phyloP scores from a whole-genome alignment of 2,329 filamentous ascomycete genomes.

The Oidium heveae region DNA sequence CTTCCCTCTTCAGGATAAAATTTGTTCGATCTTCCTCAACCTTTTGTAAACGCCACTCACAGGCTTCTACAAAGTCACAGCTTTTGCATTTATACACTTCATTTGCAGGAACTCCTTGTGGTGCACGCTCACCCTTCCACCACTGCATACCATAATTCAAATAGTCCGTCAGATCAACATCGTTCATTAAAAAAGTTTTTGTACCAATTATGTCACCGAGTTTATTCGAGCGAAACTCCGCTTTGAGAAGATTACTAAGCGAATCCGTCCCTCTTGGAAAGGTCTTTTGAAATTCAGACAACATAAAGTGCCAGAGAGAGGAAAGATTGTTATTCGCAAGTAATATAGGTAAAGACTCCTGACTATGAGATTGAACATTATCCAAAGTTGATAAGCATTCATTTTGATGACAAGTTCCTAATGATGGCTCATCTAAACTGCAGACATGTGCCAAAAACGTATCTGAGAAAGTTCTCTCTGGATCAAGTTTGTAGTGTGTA shows the following conservation, averaged over 20 bases:
- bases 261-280: slow-evolving; percentile 25
- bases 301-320: slow-evolving; percentile 36
- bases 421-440: slow-evolving; percentile 26
- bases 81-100: slow-evolving; percentile 72
- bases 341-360: slow-evolving; percentile 17
- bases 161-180: slow-evolving; percentile 35
- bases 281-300: slow-evolving; percentile 25
- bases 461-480: slow-evolving; percentile 46
- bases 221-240: slow-evolving; percentile 24
- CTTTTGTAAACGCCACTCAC: slow-evolving; percentile 50
- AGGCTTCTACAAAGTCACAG: slow-evolving; percentile 62
- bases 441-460: slow-evolving; percentile 53
- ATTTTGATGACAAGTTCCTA: too few relatives aligned
- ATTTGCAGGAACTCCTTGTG: slow-evolving; percentile 53
- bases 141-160: slow-evolving; percentile 48
- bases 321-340: slow-evolving; percentile 31
- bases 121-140: slow-evolving; percentile 57
- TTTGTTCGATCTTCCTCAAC: slow-evolving; percentile 27
- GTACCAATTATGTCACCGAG: slow-evolving; percentile 27
- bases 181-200: slow-evolving; percentile 41
- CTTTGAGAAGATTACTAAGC: slow-evolving; percentile 29
- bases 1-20: slow-evolving; percentile 4
- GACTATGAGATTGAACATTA: slow-evolving; percentile 7
- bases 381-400: slow-evolving; percentile 24
- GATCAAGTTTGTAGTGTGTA: slow-evolving; percentile 42